Evolutionary conservation across 1,284 basidiomycete species (phyloP).

Genomic region (Erythrobasidium hasegawianum): DNA sequence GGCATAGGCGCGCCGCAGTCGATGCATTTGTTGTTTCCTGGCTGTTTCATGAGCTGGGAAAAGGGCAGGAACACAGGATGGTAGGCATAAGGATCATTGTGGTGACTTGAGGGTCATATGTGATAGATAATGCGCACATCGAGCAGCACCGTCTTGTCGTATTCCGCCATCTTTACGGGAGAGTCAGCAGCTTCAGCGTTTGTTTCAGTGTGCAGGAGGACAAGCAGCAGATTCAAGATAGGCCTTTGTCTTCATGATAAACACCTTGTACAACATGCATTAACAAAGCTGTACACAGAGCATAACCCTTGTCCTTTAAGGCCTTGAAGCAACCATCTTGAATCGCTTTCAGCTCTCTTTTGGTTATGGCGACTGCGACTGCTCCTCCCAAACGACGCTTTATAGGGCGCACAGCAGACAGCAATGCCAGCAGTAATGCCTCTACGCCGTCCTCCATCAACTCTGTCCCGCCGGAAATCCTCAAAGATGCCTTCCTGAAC

Average conservation of each 20-base stretch:
- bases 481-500: constrained; percentile 61
- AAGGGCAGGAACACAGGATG: not conserved
- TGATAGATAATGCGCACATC: too few species aligned
- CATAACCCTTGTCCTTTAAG: too few species aligned
- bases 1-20: constrained; percentile 19
- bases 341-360: not conserved
- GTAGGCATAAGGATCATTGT: too few species aligned
- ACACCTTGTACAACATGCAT: too few species aligned
- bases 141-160: constrained; percentile 32
- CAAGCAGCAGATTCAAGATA: too few species aligned
- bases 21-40: constrained; percentile 31
- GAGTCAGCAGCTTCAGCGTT: too few species aligned
- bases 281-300: too few species aligned
- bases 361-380: not conserved
- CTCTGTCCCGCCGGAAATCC: constrained; percentile 26
- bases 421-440: too few species aligned
- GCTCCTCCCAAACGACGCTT: constrained; percentile 26
- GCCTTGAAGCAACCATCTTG: too few species aligned
- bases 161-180: constrained; percentile 23
- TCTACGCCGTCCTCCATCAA: constrained; percentile 13
- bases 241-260: too few species aligned
- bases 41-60: constrained; percentile 29
- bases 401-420: constrained; percentile 6
- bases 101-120: not conserved
- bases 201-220: not conserved